phyloP scores from a whole-genome alignment of 257 asterid genomes.

The Solanum lycopersicoides region DNA sequence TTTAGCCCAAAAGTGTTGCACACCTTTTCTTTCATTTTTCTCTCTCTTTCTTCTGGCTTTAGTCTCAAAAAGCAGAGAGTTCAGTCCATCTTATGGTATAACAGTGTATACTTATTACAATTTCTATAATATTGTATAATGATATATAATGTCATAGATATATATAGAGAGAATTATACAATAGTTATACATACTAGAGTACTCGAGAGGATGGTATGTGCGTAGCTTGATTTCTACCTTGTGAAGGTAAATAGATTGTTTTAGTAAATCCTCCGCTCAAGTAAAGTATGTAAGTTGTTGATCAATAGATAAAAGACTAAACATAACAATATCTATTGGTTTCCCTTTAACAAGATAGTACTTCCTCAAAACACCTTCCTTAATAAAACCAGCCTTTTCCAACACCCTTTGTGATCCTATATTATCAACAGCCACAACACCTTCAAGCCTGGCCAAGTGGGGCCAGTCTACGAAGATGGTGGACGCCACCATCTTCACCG shows the following conservation, averaged over 20 bases:
- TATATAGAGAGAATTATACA: background rate
- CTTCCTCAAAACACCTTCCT: slow-evolving; percentile 66
- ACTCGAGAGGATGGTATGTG: too few species aligned
- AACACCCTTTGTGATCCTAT: slow-evolving; percentile 61
- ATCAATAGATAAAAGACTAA: slow-evolving; percentile 52
- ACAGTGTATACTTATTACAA: background rate
- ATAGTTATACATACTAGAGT: background rate
- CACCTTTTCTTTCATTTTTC: background rate
- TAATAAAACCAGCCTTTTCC: slow-evolving; percentile 64
- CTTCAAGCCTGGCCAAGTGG: slow-evolving; percentile 60
- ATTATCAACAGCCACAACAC: slow-evolving; percentile 51
- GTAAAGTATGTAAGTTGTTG: slow-evolving; percentile 16
- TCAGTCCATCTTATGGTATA: background rate
- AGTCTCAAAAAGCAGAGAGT: background rate
- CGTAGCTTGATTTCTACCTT: background rate
- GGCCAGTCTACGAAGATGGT: slow-evolving; percentile 51
- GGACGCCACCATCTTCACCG: slow-evolving; percentile 52
- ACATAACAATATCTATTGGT: slow-evolving; percentile 42
- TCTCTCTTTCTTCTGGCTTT: background rate
- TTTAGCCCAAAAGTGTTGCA: background rate
- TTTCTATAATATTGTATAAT: too few species aligned
- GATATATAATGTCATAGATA: too few species aligned
- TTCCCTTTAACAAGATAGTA: slow-evolving; percentile 52
- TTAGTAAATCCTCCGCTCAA: background rate
- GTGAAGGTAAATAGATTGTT: background rate